Evolutionary conservation across 2,329 filamentous ascomycete species (phyloP).

Genomic region (Colletotrichum theobromicola): DNA sequence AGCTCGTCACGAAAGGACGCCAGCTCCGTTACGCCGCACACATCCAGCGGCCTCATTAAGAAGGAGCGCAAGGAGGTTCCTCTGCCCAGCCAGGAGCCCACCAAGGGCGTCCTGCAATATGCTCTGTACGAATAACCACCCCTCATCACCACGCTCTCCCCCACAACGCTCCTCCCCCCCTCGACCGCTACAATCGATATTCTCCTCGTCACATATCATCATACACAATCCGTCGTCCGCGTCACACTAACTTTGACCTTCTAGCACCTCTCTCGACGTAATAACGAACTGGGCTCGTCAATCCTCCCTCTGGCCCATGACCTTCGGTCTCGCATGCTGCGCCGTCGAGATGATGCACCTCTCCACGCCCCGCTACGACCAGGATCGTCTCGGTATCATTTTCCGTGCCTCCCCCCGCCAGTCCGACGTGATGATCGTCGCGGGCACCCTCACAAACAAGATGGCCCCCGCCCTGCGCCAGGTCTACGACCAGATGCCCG

Average conservation of each 20-base stretch:
- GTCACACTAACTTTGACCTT: neutral
- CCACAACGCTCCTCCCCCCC: neutral
- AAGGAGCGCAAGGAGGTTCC: slow-evolving; percentile 73
- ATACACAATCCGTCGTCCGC: neutral
- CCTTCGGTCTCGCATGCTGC: slow-evolving; percentile 88
- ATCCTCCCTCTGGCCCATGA: slow-evolving; percentile 87
- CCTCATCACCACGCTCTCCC: neutral
- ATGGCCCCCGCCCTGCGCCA: slow-evolving; percentile 91
- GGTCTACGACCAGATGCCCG: slow-evolving; percentile 96
- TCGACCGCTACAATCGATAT: neutral
- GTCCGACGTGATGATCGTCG: slow-evolving; percentile 93
- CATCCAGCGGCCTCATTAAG: slow-evolving; percentile 53
- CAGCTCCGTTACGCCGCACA: slow-evolving; percentile 58
- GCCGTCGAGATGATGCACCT: slow-evolving; percentile 94
- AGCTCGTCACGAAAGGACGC: slow-evolving; percentile 70
- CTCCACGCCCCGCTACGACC: slow-evolving; percentile 86
- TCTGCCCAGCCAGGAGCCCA: slow-evolving; percentile 77
- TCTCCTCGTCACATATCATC: neutral
- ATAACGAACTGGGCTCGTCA: slow-evolving; percentile 86
- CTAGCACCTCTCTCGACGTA: slow-evolving; percentile 77
- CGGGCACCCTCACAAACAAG: slow-evolving; percentile 93
- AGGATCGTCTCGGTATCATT: slow-evolving; percentile 87
- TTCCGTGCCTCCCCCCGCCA: slow-evolving; percentile 88
- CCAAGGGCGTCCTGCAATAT: slow-evolving; percentile 84
- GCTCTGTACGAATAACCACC: slow-evolving; percentile 69